phyloP scores from a whole-genome alignment of 495 filamentous ascomycete genomes.

The Penicillium bialowiezense region DNA sequence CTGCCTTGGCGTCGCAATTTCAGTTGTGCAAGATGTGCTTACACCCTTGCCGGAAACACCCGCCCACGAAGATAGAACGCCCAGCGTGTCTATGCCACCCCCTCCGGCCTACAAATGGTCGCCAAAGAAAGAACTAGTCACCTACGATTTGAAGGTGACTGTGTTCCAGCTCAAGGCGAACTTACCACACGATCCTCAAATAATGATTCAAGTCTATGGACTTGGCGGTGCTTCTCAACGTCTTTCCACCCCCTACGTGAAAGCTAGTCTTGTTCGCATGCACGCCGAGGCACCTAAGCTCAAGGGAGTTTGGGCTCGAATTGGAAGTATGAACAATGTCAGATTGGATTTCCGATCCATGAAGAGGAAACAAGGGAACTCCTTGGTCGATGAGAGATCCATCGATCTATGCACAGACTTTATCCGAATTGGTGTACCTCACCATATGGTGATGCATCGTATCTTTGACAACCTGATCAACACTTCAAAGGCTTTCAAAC shows the following conservation, averaged over 20 bases:
- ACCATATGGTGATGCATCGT: slow-evolving; percentile 86
- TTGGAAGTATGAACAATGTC: slow-evolving; percentile 77
- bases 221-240: slow-evolving; percentile 80
- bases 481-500: slow-evolving; percentile 78
- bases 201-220: slow-evolving; percentile 86
- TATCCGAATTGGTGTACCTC: slow-evolving; percentile 86
- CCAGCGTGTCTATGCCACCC: slow-evolving; percentile 24
- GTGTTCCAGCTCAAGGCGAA: slow-evolving; percentile 85
- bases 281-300: slow-evolving; percentile 85
- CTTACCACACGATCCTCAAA: slow-evolving; percentile 79
- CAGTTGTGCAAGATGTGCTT: slow-evolving; percentile 74
- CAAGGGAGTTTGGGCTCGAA: slow-evolving; percentile 75
- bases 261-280: slow-evolving; percentile 70
- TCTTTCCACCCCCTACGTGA: slow-evolving; percentile 76
- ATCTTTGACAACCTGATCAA: slow-evolving; percentile 92
- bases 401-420: slow-evolving; percentile 84
- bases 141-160: slow-evolving; percentile 72
- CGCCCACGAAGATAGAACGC: too few species aligned
- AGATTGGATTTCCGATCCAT: slow-evolving; percentile 76
- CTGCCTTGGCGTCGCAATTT: slow-evolving; percentile 75
- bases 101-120: slow-evolving; percentile 27
- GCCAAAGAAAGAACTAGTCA: slow-evolving; percentile 62
- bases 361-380: slow-evolving; percentile 61
- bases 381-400: slow-evolving; percentile 68
- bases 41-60: slow-evolving; percentile 37